Evolutionary conservation across 78 protist species (phyloP), one percentile per base, ranked within the genome.

Genomic region (Tieghemostelium lacteum): DNA sequence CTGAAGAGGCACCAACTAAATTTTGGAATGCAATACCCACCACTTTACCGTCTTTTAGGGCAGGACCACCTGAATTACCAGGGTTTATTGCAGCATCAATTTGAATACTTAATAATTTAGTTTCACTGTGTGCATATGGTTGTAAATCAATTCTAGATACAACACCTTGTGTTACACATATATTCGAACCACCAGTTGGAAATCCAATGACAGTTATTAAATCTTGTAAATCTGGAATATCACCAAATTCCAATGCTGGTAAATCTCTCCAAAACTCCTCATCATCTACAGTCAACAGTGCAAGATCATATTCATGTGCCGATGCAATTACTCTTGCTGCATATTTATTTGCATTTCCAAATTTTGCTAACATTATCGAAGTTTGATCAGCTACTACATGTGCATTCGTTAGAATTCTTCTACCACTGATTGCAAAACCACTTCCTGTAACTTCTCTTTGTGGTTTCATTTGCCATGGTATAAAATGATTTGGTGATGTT

Each of bases 51-150:
- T 78, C 74, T 62, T 66, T 75, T 19, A 95, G 42, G 54, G 92
- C 97, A 3, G 97, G 97, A 36, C 97, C 97, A 49, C 97, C 97
- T 2, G 92, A 74, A 67, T 95, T 95, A 64, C 97, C 97, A 14
- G 95, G 92, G 61, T 95, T 94, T 88, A 95, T 95, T 12, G 97
- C 97, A 1, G 97, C 97, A 40, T 95, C 97, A 50, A 95, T 88
- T 75, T 95, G 97, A 57, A 95, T 61, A 29, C 93, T 61, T 20
- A 95, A 45, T 22, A 71, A 37, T 20, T 52, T 33, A n/a, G 75
- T 67, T 36, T 64, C 87, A 14, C 64, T 36, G 19, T 66, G 94
- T 29, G 78, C 96, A 45, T 89, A 85, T 6, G 78, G 72, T 64
- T 88, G 94, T 16, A 83, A 42, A 55, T 95, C 97, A 37, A 95